A percentile compares a stretch with the other conserved stretches of the same genome.
These are phyloP conservation scores for Aspergillus awamori DNA, from an alignment of 2,329 filamentous ascomycete species.

Conservation along the genomic window DNA sequence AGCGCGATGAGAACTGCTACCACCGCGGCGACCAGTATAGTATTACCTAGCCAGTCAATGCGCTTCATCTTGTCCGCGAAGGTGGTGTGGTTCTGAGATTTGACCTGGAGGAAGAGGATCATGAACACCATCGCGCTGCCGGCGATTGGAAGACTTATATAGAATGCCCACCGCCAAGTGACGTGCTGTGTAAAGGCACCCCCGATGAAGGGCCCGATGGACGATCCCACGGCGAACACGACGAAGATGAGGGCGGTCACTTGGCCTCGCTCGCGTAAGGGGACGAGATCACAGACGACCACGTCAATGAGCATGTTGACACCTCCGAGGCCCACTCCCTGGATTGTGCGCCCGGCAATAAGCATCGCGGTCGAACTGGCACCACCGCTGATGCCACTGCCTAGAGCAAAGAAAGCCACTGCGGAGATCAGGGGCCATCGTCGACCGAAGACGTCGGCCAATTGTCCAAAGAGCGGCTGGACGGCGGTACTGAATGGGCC, in stretches of 20 bases:
- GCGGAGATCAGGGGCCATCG: constrained; percentile 45
- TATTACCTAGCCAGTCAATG: constrained; percentile 36
- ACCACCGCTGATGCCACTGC: constrained; percentile 57
- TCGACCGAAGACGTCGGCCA: constrained; percentile 57
- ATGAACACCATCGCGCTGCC: constrained; percentile 28
- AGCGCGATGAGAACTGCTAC: constrained; percentile 36
- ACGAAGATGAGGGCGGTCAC: constrained; percentile 28
- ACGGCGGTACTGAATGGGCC: background rate
- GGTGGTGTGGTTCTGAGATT: background rate
- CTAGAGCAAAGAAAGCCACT: constrained; percentile 53
- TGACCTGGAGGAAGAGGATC: constrained; percentile 28
- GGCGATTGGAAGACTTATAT: constrained; percentile 33
- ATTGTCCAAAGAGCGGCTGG: constrained; percentile 55
- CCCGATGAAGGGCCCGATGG: constrained; percentile 49
- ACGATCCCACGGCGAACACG: constrained; percentile 41
- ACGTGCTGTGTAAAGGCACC: constrained; percentile 24
- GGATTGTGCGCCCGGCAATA: constrained; percentile 58
- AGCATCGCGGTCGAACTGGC: constrained; percentile 51
- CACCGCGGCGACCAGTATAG: constrained; percentile 32
- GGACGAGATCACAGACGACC: constrained; percentile 51
- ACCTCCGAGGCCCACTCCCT: constrained; percentile 56
- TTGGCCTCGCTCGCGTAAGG: constrained; percentile 38
- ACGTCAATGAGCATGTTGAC: constrained; percentile 47
- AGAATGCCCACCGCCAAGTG: constrained; percentile 37
- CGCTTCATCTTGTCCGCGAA: constrained; percentile 15